Base-by-base conservation (phyloP, 176 grass and related monocot genomes). In the Thalia dealbata region DNA sequence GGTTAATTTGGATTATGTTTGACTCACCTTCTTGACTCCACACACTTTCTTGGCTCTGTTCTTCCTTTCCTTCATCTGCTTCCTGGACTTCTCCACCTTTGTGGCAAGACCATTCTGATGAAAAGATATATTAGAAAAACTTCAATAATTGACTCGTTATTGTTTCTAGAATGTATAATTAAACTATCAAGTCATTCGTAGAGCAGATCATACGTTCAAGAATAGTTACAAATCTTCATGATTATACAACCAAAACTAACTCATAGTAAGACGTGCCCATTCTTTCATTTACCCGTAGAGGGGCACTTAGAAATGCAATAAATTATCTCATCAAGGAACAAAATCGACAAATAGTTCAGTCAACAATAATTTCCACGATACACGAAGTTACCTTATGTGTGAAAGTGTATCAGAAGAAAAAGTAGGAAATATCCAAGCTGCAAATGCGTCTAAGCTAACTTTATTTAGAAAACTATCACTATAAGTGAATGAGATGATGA, bases 11-110 rank as follows among this genome's bases (percentile, higher is more conserved):
- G 27, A 38, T 30, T 14, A 32, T 18, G 63, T 18, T 66, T 21
- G 5, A 27, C 5, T 66, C 63, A 66, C 63, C 63, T 66, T 66
- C 63, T 66, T 66, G 28, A 66, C 63, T 66, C 63, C 29, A 6
- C 63, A 14, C 15, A 66, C 24, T 32, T 66, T 66, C 63, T 21
- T 66, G 28, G 63, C 63, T 27, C 63, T 38, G 8, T 66, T 66
- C 63, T 66, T 66, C 30, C 63, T 66, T 66, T 66, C 63, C 26
- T 66, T 66, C 14, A 66, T 9, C 29, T 41, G 63, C 26, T 66
- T 66, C 14, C 63, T 21, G 32, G 63, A 66, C 32, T 38, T 38
- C 32, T 38, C 32, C 3, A 38, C 32, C 32, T 38, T 38, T 38
- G 32, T 38, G 32, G 51, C 51, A 52, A 52, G 51, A 14, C 51